Percentiles rank a stretch among this genome's conserved stretches.
Conservation (phyloP, 257 asterid species). For the Primulina huaijiensis region DNA sequence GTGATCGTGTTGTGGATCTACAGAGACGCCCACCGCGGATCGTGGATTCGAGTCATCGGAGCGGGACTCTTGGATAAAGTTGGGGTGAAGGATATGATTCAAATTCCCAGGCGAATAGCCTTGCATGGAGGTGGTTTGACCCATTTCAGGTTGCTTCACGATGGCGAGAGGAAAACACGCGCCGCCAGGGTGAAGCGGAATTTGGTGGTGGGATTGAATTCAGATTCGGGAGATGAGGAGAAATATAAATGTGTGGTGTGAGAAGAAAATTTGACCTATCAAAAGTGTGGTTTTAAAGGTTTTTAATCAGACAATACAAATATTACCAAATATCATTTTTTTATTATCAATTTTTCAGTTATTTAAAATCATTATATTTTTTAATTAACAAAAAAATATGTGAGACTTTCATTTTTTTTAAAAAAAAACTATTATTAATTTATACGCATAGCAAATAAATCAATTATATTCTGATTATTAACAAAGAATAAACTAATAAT, state of each 20-base stretch:
- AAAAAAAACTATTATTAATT: no score
- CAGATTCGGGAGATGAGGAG: slow-evolving; percentile 10
- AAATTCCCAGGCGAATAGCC: slow-evolving; percentile 26
- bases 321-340: no score
- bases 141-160: slow-evolving; percentile 19
- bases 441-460: no score
- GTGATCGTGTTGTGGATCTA: slow-evolving; percentile 37
- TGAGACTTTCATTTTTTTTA: no score
- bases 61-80: slow-evolving; percentile 22
- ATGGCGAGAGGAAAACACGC: slow-evolving; percentile 29
- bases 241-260: slow-evolving; percentile 15
- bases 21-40: slow-evolving; percentile 9
- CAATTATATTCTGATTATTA: no score
- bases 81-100: slow-evolving; percentile 21
- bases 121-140: slow-evolving; percentile 30
- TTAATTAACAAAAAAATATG: no score
- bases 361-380: no score
- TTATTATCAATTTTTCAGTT: no score
- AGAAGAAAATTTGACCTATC: slow-evolving; percentile 27
- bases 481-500: no score
- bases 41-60: slow-evolving; percentile 14
- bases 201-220: slow-evolving; percentile 7
- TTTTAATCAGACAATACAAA: no score
- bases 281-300: slow-evolving; percentile 10
- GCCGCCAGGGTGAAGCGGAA: slow-evolving; percentile 26